Evolutionary conservation across 768 basidiomycete species (phyloP), one percentile per base, ranked within the genome.

Genomic region (Baorangia bicolor): DNA sequence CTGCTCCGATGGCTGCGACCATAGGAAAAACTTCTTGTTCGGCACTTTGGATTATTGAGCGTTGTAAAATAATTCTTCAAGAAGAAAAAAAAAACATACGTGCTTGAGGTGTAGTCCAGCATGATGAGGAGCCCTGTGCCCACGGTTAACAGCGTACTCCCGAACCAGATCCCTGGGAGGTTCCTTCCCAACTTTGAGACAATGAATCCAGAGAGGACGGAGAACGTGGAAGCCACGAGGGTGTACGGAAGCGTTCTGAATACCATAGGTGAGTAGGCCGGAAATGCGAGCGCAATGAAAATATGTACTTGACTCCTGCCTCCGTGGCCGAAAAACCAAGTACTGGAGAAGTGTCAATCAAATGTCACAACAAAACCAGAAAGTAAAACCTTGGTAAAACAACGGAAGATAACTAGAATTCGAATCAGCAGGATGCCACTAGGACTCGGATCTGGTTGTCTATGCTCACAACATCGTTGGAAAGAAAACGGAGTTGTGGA

Each of bases 91-190:
- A 44, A 21, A 28, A 58, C 78, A 33, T 54, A 80, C 81, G 55
- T 73, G 47, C 77, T 80, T 0, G 89, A 87, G 6, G 67, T 71
- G 16, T 80, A 78, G 63, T 84, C 81, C 47, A 92, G 69, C 76
- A 77, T 81, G 31, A 75, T 88, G 86, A 90, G 87, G 46, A 92
- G 76, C 2, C 90, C 89, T 64, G 77, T 81, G 1, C 89, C 89
- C 4, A 90, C 51, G 4, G 82, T 70, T 62, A 88, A 82, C 12
- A 84, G 51, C 0, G 78, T 80, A 70, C 78, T 88, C 3, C 80
- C 75, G 16, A 75, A 65, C 87, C 88, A 92, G 64, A 91, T 81
- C n/a, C 81, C 71, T 2, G 73, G 73, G 14, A 85, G 76, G 67
- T 87, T 90, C 44, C 73, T 70, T 8, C 82, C 83, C 4, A 78